Evolutionary conservation across 129 eudicot species (phyloP), one percentile per base, ranked within the genome.

Genomic region (Deinandra increscens): DNA sequence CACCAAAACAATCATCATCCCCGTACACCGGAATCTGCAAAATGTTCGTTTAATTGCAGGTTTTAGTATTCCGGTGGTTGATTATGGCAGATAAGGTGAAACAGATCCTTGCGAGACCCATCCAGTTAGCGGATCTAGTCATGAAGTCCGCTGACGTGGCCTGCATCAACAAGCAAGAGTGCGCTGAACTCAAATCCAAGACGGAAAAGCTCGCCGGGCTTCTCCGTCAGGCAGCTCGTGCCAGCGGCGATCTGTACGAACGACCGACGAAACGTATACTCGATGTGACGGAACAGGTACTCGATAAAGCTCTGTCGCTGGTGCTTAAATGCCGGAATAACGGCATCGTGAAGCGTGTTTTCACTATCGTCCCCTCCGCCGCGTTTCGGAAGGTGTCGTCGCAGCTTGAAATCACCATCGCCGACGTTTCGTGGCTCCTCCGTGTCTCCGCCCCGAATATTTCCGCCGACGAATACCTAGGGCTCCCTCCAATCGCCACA

Each of bases 121-220:
- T 83, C 19, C 81, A 83, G 61, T 62, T 83, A 68, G 85, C 88
- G 2, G 85, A 84, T 44, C 84, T 77, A 29, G 74, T 84, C 36
- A 63, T 64, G 0, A 84, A 84, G 53, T 63, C 63, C 14, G 80
- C 83, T 0, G 85, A 80, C 7, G 74, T 41, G 18, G 79, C 76
- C 36, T 56, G 22, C 39, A 64, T 37, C 49, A 75, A 71, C 75
- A 76, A 48, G n/a, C 79, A 75, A 55, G 88, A 80, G 11, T 83
- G 84, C 23, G 44, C 75, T 0, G 88, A 80, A 34, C 55, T 83
- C 63, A 65, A 64, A 18, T 7, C 67, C 49, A 80, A 80, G 46
- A 72, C 80, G 39, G 50, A 45, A 3, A 45, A 45, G 6, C 50
- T 45, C 17, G 18, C 50, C 50, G 50, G 50, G 13, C 50, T 45